A percentile compares a stretch with the other conserved stretches of the same genome.
Conservation (phyloP, 768 basidiomycete genomes). For the Tremella yokohamensis region DNA sequence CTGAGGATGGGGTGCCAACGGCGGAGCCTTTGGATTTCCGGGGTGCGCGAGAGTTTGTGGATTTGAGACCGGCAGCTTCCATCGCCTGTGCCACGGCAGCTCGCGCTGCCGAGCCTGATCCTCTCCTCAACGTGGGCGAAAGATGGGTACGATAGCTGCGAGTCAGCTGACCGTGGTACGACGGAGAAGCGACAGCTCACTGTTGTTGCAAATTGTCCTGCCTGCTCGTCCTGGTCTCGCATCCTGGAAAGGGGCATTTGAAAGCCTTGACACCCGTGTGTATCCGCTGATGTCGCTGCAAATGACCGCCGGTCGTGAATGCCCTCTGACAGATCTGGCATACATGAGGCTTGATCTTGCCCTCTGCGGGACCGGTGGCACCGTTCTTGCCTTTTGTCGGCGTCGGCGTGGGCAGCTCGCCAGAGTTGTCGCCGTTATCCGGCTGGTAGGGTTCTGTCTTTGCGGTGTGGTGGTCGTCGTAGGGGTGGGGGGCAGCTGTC, state of each 20-base stretch:
- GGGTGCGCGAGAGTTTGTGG: constrained; percentile 28
- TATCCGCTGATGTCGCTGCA: constrained; percentile 80
- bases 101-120: constrained; percentile 41
- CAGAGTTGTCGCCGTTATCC: not conserved
- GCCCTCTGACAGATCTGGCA: constrained; percentile 70
- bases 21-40: constrained; percentile 43
- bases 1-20: constrained; percentile 36
- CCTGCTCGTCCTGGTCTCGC: constrained; percentile 81
- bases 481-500: not conserved
- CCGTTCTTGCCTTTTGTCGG: constrained; percentile 47
- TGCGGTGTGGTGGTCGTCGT: not conserved
- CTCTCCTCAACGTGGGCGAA: constrained; percentile 40
- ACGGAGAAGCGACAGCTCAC: constrained; percentile 50
- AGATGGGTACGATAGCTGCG: constrained; percentile 45
- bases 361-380: constrained; percentile 41
- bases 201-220: constrained; percentile 79
- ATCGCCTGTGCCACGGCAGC: constrained; percentile 43
- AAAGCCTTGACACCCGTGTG: constrained; percentile 91
- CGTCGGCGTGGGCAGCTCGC: constrained; percentile 4
- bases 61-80: constrained; percentile 47
- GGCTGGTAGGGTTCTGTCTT: not conserved
- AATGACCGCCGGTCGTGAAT: constrained; percentile 84
- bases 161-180: not conserved
- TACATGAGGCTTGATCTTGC: constrained; percentile 56
- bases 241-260: constrained; percentile 91